Percentiles rank a stretch among this genome's conserved stretches.
These are phyloP conservation scores for Lactarius hengduanensis DNA, from an alignment of 768 basidiomycete genomes.

Conservation along the genomic window DNA sequence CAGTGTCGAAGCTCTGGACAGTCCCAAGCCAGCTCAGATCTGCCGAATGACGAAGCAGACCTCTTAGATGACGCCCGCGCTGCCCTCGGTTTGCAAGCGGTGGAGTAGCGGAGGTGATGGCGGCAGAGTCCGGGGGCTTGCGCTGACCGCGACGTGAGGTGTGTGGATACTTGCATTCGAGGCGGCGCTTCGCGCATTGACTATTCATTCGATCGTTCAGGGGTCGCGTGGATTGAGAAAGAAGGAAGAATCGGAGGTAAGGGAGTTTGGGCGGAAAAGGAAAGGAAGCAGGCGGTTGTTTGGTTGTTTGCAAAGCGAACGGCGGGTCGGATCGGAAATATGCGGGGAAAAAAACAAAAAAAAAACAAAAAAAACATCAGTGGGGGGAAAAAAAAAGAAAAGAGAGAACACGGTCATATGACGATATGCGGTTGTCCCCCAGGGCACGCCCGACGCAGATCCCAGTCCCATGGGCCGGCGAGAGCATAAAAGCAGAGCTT, in stretches of 20 bases:
- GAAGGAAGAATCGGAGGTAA: slow-evolving; percentile 17
- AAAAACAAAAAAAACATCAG: not conserved
- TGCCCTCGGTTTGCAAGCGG: slow-evolving; percentile 26
- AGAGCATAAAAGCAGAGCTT: slow-evolving; percentile 11
- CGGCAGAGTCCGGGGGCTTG: slow-evolving; percentile 12
- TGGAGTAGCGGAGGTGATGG: slow-evolving; percentile 11
- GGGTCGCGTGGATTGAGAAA: slow-evolving; percentile 7
- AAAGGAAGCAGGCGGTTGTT: slow-evolving; percentile 1
- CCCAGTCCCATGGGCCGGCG: slow-evolving; percentile 10
- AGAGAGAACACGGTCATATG: not conserved
- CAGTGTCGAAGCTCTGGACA: not conserved
- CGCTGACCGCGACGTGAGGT: slow-evolving; percentile 33
- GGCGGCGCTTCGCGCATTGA: slow-evolving; percentile 29
- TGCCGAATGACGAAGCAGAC: not conserved
- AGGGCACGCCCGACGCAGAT: slow-evolving; percentile 2
- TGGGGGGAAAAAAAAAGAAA: not conserved
- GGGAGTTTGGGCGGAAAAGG: not conserved
- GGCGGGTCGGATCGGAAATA: not conserved
- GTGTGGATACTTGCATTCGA: slow-evolving; percentile 24
- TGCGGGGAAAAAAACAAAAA: not conserved
- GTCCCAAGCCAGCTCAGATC: not conserved
- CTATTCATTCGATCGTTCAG: slow-evolving; percentile 7
- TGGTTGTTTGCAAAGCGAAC: slow-evolving; percentile 9
- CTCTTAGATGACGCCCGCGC: slow-evolving; percentile 17
- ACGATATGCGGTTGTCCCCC: not conserved